These are phyloP conservation scores for Petunia secreta DNA, from an alignment of 257 asterid species.

Conservation along the genomic window DNA sequence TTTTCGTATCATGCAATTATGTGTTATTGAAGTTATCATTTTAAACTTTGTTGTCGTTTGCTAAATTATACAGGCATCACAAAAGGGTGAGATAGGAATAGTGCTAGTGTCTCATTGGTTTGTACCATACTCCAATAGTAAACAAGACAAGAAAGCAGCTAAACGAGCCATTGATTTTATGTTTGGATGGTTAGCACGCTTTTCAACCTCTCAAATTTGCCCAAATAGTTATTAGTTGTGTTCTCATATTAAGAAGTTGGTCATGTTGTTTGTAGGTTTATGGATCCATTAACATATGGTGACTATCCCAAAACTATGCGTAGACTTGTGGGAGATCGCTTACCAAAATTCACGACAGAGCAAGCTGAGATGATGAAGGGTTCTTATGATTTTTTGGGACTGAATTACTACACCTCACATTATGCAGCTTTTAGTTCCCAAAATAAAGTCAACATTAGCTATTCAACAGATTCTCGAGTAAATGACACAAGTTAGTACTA, in stretches of 20 bases:
- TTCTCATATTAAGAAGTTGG: too few species aligned
- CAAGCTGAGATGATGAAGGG: slow-evolving; percentile 24
- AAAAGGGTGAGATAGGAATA: slow-evolving; percentile 14
- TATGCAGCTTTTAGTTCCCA: not conserved
- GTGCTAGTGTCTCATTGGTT: too few species aligned
- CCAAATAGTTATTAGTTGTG: not conserved
- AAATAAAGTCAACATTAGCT: not conserved
- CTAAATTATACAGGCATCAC: slow-evolving; percentile 22
- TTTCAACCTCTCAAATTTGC: not conserved
- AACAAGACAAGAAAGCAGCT: slow-evolving; percentile 10
- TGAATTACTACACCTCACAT: slow-evolving; percentile 34
- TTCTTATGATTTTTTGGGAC: slow-evolving; percentile 33
- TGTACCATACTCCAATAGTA: slow-evolving; percentile 11
- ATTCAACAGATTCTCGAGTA: slow-evolving; percentile 28
- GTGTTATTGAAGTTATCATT: too few species aligned
- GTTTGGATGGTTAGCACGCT: slow-evolving; percentile 21
- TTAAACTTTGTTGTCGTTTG: too few species aligned
- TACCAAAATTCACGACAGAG: slow-evolving; percentile 27
- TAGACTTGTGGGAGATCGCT: slow-evolving; percentile 20
- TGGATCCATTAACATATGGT: slow-evolving; percentile 35
- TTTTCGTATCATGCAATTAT: too few species aligned
- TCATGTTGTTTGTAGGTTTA: slow-evolving; percentile 22
- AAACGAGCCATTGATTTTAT: slow-evolving; percentile 24
- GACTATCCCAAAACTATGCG: slow-evolving; percentile 32
- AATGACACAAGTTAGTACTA: slow-evolving; percentile 25